Evolutionary conservation across 1,284 basidiomycete species (phyloP).

Genomic region (Microbotryum violaceum): DNA sequence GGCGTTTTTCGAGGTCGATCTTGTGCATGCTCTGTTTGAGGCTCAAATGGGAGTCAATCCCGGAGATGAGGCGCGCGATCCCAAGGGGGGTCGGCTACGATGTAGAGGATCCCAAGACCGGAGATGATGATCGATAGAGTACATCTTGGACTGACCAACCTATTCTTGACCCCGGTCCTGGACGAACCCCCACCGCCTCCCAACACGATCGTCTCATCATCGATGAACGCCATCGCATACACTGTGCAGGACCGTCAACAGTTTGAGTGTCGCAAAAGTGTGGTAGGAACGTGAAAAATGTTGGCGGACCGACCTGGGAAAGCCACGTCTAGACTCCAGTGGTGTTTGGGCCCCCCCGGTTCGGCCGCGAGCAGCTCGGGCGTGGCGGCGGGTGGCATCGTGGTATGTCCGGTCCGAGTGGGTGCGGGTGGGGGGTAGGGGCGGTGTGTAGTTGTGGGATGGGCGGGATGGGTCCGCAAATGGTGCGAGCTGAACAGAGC

Average conservation of each 20-base stretch:
- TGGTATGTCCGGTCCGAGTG: too few relatives aligned
- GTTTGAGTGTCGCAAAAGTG: too few relatives aligned
- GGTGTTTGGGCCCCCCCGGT: constrained; percentile 12
- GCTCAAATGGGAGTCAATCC: background rate
- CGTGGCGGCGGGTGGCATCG: constrained; percentile 11
- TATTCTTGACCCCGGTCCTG: constrained; percentile 83
- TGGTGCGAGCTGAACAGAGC: too few relatives aligned
- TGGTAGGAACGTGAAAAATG: too few relatives aligned
- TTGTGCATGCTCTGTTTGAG: constrained; percentile 23
- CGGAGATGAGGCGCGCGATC: too few relatives aligned
- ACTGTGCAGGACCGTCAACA: constrained; percentile 49
- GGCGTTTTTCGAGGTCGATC: constrained; percentile 25
- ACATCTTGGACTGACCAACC: constrained; percentile 55
- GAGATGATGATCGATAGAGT: background rate
- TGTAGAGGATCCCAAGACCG: background rate
- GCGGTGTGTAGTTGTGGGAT: too few relatives aligned
- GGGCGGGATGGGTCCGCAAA: too few relatives aligned
- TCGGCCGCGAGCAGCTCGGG: constrained; percentile 6
- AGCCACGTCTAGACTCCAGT: constrained; percentile 20
- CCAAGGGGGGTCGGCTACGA: too few relatives aligned
- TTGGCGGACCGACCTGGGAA: constrained; percentile 22
- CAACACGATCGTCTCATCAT: constrained; percentile 59
- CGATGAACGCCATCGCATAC: constrained; percentile 75
- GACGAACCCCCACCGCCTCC: constrained; percentile 79
- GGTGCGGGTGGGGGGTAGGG: too few relatives aligned